phyloP scores from a whole-genome alignment of 768 basidiomycete genomes.

The Mrakia blollopis region DNA sequence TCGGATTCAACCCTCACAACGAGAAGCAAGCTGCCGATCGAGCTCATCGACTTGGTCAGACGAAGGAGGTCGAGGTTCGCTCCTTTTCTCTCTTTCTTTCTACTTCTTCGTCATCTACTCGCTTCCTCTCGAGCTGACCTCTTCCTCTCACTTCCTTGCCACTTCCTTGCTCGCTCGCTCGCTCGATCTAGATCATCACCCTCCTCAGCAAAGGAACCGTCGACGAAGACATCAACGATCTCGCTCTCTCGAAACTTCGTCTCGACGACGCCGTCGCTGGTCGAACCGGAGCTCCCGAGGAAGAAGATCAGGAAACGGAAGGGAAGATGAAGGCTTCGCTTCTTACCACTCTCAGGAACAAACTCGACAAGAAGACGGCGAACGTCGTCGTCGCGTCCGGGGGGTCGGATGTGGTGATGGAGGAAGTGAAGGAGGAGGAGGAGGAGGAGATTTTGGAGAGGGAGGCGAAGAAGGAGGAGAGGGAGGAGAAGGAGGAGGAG shows the following conservation, averaged over 20 bases:
- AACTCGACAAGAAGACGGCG: slow-evolving; percentile 54
- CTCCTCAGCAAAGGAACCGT: slow-evolving; percentile 32
- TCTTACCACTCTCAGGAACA: slow-evolving; percentile 75
- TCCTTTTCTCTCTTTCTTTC: neutral
- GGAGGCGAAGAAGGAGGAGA: too few species aligned
- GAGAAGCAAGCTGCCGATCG: slow-evolving; percentile 97
- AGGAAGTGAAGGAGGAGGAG: too few species aligned
- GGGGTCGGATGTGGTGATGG: too few species aligned
- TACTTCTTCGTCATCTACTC: neutral
- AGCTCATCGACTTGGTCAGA: slow-evolving; percentile 94
- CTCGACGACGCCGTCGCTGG: slow-evolving; percentile 93
- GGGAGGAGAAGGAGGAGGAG: too few species aligned
- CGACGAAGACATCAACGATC: slow-evolving; percentile 80
- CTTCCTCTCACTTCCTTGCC: slow-evolving; percentile 6
- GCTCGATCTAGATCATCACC: slow-evolving; percentile 14
- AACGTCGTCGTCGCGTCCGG: too few species aligned
- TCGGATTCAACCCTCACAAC: slow-evolving; percentile 90
- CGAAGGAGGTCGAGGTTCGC: slow-evolving; percentile 43
- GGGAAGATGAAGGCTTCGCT: slow-evolving; percentile 79
- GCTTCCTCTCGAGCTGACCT: slow-evolving; percentile 25
- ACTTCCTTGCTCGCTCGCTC: too few species aligned
- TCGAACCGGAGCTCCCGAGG: slow-evolving; percentile 41
- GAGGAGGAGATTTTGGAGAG: too few species aligned
- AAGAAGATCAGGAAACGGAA: slow-evolving; percentile 62
- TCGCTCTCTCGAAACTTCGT: slow-evolving; percentile 84